Percentiles rank a stretch among this genome's conserved stretches.
Conservation (phyloP, 2,329 filamentous ascomycete genomes). For the Penicillium capsulatum region DNA sequence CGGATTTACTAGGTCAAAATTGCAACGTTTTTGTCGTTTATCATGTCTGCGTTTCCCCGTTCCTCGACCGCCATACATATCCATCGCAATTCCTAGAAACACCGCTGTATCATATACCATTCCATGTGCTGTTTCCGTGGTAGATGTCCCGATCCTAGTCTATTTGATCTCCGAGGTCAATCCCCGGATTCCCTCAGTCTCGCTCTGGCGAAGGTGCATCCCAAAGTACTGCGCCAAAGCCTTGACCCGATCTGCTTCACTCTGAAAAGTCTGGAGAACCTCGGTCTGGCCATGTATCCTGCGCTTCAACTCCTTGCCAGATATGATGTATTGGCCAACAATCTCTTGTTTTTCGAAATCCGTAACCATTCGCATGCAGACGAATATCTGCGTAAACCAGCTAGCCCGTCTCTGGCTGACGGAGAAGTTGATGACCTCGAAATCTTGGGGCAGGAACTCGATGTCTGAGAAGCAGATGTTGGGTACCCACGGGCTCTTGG, state of each 20-base stretch:
- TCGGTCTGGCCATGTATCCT: conserved; percentile 50
- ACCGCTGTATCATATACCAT: conserved; percentile 20
- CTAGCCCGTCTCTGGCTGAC: conserved; percentile 49
- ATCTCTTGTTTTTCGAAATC: conserved; percentile 46
- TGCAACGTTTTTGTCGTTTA: conserved; percentile 17
- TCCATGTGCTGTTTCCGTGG: neutral
- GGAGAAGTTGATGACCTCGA: conserved; percentile 56
- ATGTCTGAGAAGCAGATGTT: conserved; percentile 63
- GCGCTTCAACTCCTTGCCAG: conserved; percentile 51
- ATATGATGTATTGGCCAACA: conserved; percentile 52
- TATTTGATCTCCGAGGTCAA: conserved; percentile 46
- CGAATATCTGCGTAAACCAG: conserved; percentile 53
- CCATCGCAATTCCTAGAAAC: conserved; percentile 23
- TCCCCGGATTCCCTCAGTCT: conserved; percentile 50
- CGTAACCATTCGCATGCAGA: conserved; percentile 55
- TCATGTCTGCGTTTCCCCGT: conserved; percentile 21
- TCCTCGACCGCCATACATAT: conserved; percentile 24
- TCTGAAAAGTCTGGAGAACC: conserved; percentile 46
- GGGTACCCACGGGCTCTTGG: conserved; percentile 52
- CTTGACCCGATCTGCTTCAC: conserved; percentile 52
- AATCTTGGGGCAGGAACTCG: conserved; percentile 61
- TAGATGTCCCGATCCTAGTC: conserved; percentile 9
- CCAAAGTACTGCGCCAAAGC: conserved; percentile 52
- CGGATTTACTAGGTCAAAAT: conserved; percentile 35
- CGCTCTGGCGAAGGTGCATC: conserved; percentile 50